A percentile compares a stretch with the other conserved stretches of the same genome.
phyloP scores from a whole-genome alignment of 768 basidiomycete genomes.

The Tulasnella sp. region DNA sequence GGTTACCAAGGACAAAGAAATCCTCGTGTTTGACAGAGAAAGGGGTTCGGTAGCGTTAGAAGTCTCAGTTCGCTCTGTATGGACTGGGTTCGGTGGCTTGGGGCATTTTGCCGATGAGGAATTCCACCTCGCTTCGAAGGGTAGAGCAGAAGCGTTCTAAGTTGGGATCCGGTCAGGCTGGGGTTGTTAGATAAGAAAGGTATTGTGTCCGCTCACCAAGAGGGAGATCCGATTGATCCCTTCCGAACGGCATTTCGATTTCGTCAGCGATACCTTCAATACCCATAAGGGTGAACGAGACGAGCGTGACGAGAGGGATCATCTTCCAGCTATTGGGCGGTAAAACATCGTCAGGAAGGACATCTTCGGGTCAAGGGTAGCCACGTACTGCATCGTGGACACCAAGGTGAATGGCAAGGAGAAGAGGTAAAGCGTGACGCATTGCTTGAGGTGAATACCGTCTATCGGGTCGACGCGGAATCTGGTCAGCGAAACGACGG shows the following conservation, averaged over 20 bases:
- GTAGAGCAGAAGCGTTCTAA: slow-evolving; percentile 20
- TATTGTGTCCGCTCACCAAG: slow-evolving; percentile 48
- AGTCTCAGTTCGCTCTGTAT: background rate
- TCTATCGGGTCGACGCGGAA: slow-evolving; percentile 44
- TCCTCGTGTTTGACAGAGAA: no score
- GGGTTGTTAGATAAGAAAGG: no score
- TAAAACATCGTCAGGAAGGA: background rate
- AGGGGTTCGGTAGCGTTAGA: background rate
- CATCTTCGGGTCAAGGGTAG: background rate
- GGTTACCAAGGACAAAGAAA: background rate
- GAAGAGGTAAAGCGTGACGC: slow-evolving; percentile 88
- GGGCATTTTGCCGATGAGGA: background rate
- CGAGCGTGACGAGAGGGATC: slow-evolving; percentile 37
- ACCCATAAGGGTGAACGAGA: slow-evolving; percentile 89
- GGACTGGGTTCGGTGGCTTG: background rate
- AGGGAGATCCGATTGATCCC: slow-evolving; percentile 66
- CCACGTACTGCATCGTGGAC: slow-evolving; percentile 53
- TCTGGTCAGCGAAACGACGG: slow-evolving; percentile 20
- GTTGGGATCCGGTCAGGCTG: background rate
- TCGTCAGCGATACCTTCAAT: slow-evolving; percentile 95
- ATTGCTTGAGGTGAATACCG: slow-evolving; percentile 91
- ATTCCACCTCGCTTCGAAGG: slow-evolving; percentile 20
- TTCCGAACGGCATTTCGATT: slow-evolving; percentile 92
- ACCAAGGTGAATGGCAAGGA: slow-evolving; percentile 84
- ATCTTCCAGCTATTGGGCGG: slow-evolving; percentile 34